A percentile compares a stretch with the other conserved stretches of the same genome.
phyloP scores from a whole-genome alignment of 441 rosid species.

The Brassica balearica region DNA sequence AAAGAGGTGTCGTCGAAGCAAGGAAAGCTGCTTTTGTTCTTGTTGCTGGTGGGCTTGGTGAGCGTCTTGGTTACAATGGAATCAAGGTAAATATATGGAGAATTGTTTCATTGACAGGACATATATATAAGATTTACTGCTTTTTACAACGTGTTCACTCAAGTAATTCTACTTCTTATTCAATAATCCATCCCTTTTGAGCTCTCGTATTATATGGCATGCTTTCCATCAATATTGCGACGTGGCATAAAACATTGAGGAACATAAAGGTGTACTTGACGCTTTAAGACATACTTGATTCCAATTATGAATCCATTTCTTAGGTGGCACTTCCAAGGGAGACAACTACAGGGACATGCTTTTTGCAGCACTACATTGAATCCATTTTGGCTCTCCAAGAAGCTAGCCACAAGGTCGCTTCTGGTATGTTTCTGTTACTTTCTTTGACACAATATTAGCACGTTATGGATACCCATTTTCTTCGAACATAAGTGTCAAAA shows the following conservation, averaged over 20 bases:
- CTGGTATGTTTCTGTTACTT: conserved; percentile 56
- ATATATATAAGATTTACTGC: not conserved
- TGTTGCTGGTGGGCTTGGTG: conserved; percentile 99
- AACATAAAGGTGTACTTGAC: conserved; percentile 6
- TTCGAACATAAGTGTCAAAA: not conserved
- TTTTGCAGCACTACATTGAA: conserved; percentile 86
- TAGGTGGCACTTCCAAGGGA: conserved; percentile 97
- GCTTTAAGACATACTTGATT: conserved; percentile 26
- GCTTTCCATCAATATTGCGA: not conserved
- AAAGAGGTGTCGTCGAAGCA: conserved; percentile 83
- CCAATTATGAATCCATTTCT: conserved; percentile 16
- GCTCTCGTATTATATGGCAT: conserved; percentile 11
- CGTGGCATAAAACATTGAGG: not conserved
- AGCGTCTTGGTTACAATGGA: conserved; percentile 96
- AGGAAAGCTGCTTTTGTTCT: conserved; percentile 92
- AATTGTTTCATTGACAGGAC: not conserved
- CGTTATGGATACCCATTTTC: not conserved
- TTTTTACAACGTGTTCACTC: not conserved
- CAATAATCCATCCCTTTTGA: conserved; percentile 4
- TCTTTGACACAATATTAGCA: conserved; percentile 12
- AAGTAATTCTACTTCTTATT: not conserved
- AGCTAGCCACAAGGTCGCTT: conserved; percentile 64
- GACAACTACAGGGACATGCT: conserved; percentile 86
- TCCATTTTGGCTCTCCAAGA: conserved; percentile 88
- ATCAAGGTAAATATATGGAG: conserved; percentile 70